Evolutionary conservation across 768 basidiomycete species (phyloP).

Genomic region (Suillus variegatus): DNA sequence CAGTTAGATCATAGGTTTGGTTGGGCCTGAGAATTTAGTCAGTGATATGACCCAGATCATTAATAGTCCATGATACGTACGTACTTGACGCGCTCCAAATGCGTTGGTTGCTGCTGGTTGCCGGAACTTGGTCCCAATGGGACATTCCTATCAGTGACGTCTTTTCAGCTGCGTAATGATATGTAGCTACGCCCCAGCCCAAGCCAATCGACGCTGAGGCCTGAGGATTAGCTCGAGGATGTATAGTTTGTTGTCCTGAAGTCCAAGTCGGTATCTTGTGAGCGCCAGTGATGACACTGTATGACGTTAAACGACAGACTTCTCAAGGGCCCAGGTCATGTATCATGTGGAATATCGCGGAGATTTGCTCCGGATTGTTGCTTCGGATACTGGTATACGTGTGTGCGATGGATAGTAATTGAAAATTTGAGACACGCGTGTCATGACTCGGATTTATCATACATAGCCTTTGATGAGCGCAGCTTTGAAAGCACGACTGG

Average conservation of each 20-base stretch:
- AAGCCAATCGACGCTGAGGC: not conserved
- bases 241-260: not conserved
- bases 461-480: not conserved
- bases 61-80: not conserved
- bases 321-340: not conserved
- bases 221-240: too few species aligned
- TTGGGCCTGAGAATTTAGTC: not conserved
- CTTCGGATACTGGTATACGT: not conserved
- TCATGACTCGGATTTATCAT: not conserved
- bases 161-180: not conserved
- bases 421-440: not conserved
- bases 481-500: slow-evolving; percentile 4
- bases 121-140: not conserved
- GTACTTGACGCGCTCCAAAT: not conserved
- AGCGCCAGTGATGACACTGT: not conserved
- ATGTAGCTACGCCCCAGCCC: not conserved
- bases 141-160: not conserved
- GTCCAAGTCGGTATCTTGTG: not conserved
- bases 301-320: not conserved
- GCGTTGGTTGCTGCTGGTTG: not conserved
- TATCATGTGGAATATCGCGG: not conserved
- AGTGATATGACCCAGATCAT: not conserved
- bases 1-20: not conserved
- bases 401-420: not conserved
- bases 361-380: not conserved